These are phyloP conservation scores for Porcisia deanei DNA, from an alignment of 208 protist genomes.

Conservation along the genomic window DNA sequence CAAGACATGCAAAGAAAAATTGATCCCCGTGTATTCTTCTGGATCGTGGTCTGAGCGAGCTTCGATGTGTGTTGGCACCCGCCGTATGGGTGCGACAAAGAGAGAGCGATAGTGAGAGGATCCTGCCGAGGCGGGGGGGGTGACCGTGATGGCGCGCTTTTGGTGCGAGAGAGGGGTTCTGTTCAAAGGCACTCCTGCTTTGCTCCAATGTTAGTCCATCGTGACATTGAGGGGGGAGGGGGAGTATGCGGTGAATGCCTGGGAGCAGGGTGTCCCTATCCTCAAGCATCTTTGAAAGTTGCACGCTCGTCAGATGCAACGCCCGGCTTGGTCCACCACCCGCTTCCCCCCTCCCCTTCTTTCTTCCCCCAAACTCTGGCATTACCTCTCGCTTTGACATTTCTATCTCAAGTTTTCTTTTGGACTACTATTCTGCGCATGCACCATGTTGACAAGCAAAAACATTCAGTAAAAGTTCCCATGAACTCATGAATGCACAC, in stretches of 20 bases:
- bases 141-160: background rate
- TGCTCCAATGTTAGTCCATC: background rate
- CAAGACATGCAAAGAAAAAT: background rate
- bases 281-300: too few relatives aligned
- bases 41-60: background rate
- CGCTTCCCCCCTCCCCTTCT: background rate
- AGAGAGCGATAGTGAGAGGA: background rate
- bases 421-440: slow-evolving; percentile 1
- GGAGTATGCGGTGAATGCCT: background rate
- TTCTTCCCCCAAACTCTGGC: background rate
- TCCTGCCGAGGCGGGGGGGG: background rate
- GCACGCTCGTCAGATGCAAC: background rate
- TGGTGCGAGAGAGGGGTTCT: background rate
- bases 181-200: too few relatives aligned
- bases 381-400: background rate
- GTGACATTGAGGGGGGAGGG: background rate
- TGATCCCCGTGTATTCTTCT: background rate
- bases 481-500: background rate
- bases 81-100: background rate
- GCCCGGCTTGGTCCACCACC: slow-evolving; percentile 1
- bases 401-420: background rate
- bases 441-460: slow-evolving; percentile 1
- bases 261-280: background rate
- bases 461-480: background rate
- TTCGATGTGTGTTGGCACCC: background rate